A percentile compares a stretch with the other conserved stretches of the same genome.
Conservation (phyloP, 768 basidiomycete genomes). For the Hericium rajendrae region DNA sequence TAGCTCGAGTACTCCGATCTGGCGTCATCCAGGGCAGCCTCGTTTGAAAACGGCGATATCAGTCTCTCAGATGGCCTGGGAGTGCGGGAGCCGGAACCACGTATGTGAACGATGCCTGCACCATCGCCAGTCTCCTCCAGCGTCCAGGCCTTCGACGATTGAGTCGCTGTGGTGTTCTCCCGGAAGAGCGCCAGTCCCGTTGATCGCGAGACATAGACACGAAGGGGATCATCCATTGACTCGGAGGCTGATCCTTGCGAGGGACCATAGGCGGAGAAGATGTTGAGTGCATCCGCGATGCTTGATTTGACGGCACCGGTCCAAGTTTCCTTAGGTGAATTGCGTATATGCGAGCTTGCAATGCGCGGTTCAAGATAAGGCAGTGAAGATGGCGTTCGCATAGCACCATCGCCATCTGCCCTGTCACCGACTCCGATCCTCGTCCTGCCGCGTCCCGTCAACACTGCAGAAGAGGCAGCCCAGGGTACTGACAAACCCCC, state of each 20-base stretch:
- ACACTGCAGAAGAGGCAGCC: slow-evolving; percentile 3
- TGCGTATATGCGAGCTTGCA: not conserved
- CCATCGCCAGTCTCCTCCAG: slow-evolving; percentile 32
- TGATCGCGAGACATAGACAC: not conserved
- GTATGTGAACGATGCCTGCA: slow-evolving; percentile 24
- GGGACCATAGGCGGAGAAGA: slow-evolving; percentile 1
- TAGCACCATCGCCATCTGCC: not conserved
- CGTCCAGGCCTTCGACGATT: slow-evolving; percentile 23
- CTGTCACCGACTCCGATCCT: not conserved
- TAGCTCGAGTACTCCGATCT: not conserved
- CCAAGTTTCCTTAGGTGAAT: slow-evolving; percentile 5
- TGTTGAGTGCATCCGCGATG: slow-evolving; percentile 9
- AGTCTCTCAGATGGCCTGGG: not conserved
- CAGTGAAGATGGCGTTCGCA: not conserved
- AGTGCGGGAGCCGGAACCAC: not conserved
- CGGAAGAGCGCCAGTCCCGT: not conserved
- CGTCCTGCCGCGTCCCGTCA: not conserved
- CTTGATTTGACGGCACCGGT: slow-evolving; percentile 8
- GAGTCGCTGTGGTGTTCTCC: not conserved
- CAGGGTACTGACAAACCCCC: slow-evolving; percentile 24
- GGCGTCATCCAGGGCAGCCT: not conserved
- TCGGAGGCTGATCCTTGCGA: no score
- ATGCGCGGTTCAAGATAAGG: not conserved
- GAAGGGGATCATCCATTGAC: not conserved
- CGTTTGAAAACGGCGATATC: not conserved